Evolutionary conservation across 768 basidiomycete genomes (phyloP), one percentile per base, ranked within the genome.

Genomic region (Pisolithus microcarpus): DNA sequence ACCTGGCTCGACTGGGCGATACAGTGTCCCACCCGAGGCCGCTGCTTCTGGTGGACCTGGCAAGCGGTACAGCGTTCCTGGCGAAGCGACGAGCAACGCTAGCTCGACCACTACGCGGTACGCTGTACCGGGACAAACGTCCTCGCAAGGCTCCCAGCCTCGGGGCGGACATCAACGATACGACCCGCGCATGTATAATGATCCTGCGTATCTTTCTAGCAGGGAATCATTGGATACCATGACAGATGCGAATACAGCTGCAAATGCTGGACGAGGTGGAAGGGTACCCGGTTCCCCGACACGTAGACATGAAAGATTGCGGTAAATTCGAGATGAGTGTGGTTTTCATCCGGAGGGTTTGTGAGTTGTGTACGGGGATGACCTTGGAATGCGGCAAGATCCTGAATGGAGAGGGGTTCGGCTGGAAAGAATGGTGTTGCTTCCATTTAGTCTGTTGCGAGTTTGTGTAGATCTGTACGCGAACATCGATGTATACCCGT

Each of bases 171-270:
- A 60, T 38, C 18, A 55, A 2, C 58, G 59, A 9, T 61, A 56
- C 36, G 40, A 68, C 18, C 60, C 65, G 2, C 46, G 13, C 37
- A 8, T 51, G 45, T 68, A 68, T 52, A 56, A 66, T 7, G 65
- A 62, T 34, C 64, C 56, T 36, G 59, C 61, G 0, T 59, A 61
- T 37, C 43, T 66, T 0, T 53, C 51, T 1, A 65, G 63, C 53
- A 63, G 23, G 24, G 65, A 66, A 18, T 68, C 66, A 1, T 39
- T 55, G 21, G 66, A 66, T 38, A 46, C 60, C 30, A 51, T 55
- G 11, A 67, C 60, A 26, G 58, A 31, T 21, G 53, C 53, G 5
- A 65, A 67, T 38, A 65, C 65, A 43, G 43, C 51, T 28, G 57
- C 53, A 2, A 66, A 66, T 16, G 60, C 49, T 0, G 61, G 56